Base-by-base conservation (phyloP, 1,284 basidiomycete species). In the Pseudozyma sp. region DNA sequence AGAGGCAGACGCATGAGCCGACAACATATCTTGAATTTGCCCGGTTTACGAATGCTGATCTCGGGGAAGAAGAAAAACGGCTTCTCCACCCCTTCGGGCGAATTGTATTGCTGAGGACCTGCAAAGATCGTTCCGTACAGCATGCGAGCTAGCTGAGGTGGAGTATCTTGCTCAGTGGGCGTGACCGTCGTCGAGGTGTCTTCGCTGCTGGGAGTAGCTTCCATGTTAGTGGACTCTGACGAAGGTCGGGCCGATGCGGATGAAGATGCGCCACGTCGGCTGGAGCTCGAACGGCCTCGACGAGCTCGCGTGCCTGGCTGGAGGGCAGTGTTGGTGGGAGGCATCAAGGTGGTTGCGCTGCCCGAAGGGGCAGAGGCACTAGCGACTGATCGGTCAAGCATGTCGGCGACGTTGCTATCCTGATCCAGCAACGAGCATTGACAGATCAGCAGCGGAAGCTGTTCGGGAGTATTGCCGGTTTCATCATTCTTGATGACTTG, bases 11-110 rank as follows among this genome's bases (percentile, higher is more conserved):
- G 60, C 55, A 77, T 77, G 13, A 80, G 62, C 10, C 45, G 49
- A 36, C 78, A 66, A 18, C 35, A 54, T 10, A 80, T 61, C 50
- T 63, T 58, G 59, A 75, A 80, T 35, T 56, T 54, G n/a, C 78
- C 78, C 7, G 68, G 49, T 4, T 65, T 61, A 13, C 78, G 55
- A 35, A 80, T 52, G 42, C 70, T 73, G 49, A 80, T 70, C 50
- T 80, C 78, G 49, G 78, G 74, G 40, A 80, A 80, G 62, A 80
- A 67, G 18, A 80, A 76, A 49, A 64, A 74, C 1, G 61, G 47
- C 36, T 61, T 64, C 9, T 62, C 48, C 18, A 47, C 51, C 5
- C 49, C 38, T 21, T 38, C 52, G 6, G 40, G 71, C 36, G 65
- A 40, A 0, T 44, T 21, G 31, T 64, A 59, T 21, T 43, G 60